These are phyloP conservation scores for Cystobasidiaceae sp. DNA, from an alignment of 1,284 basidiomycete species.

Conservation along the genomic window DNA sequence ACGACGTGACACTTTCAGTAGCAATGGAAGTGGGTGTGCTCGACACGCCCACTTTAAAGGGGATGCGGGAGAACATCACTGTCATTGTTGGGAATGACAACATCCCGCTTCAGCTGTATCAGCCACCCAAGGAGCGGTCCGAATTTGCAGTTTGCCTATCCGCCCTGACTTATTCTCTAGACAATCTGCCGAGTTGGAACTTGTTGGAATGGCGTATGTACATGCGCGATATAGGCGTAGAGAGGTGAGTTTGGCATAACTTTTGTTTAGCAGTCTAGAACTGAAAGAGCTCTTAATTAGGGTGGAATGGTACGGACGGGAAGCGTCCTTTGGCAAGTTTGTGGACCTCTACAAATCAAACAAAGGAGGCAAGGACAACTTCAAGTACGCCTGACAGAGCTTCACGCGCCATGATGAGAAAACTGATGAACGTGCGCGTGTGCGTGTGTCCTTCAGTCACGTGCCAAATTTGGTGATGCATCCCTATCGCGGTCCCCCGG, in stretches of 20 bases:
- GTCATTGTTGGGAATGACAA: constrained; percentile 5
- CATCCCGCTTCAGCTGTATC: neutral
- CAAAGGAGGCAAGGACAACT: constrained; percentile 19
- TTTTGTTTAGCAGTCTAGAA: neutral
- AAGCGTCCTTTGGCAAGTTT: constrained; percentile 10
- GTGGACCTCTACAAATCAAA: neutral
- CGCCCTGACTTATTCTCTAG: constrained; percentile 9
- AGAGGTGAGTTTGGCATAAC: neutral
- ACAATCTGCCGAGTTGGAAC: constrained; percentile 1
- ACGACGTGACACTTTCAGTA: neutral
- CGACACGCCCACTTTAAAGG: neutral
- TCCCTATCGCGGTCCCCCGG: constrained; percentile 1
- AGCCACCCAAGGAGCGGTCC: neutral
- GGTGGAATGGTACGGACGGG: constrained; percentile 18
- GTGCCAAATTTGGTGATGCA: constrained; percentile 20
- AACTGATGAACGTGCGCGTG: neutral
- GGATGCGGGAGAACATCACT: neutral
- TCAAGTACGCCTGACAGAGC: neutral
- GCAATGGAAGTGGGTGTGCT: constrained; percentile 4
- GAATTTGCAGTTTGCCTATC: constrained; percentile 20
- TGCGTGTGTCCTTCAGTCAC: neutral
- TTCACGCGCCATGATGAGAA: neutral
- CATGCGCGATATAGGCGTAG: constrained; percentile 20
- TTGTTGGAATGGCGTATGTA: constrained; percentile 26
- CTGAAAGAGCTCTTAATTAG: neutral